Percentiles rank a stretch among this genome's conserved stretches.
Evolutionary conservation across 305 asterid species (phyloP).

Genomic region (Fraxinus greggii): DNA sequence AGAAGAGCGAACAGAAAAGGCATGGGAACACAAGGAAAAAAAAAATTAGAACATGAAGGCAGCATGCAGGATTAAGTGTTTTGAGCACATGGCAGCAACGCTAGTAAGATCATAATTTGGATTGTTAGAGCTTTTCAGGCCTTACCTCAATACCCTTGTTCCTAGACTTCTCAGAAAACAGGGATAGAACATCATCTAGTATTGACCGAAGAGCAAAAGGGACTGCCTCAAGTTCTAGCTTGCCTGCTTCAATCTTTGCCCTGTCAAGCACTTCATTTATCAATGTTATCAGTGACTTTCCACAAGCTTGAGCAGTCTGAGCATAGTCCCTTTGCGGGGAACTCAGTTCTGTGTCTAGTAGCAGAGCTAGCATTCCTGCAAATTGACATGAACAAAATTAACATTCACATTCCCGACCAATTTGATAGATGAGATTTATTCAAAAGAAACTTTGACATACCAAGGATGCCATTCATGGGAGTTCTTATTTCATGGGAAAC

Average conservation of each 20-base stretch:
- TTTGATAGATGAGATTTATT: conserved; percentile 3
- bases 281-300: conserved; percentile 75
- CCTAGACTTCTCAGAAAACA: conserved; percentile 88
- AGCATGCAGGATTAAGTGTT: not conserved
- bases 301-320: conserved; percentile 95
- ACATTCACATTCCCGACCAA: not conserved
- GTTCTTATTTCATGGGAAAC: conserved; percentile 98
- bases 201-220: conserved; percentile 75
- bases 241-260: conserved; percentile 89
- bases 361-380: conserved; percentile 86
- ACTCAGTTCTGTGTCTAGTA: conserved; percentile 73
- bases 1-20: conserved; percentile 2
- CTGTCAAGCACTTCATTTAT: conserved; percentile 94
- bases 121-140: conserved; percentile 7
- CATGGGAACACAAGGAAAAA: not conserved
- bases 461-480: conserved; percentile 93
- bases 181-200: conserved; percentile 79
- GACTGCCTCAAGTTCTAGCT: conserved; percentile 83
- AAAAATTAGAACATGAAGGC: conserved; percentile 12
- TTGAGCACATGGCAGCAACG: not conserved
- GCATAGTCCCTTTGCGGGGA: conserved; percentile 89
- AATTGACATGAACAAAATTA: conserved; percentile 12
- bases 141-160: conserved; percentile 82
- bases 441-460: conserved; percentile 33
- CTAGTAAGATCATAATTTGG: not conserved